These are phyloP conservation scores for Lobosporangium transversale DNA, from an alignment of 192 early-diverging fungal genomes.

Conservation along the genomic window DNA sequence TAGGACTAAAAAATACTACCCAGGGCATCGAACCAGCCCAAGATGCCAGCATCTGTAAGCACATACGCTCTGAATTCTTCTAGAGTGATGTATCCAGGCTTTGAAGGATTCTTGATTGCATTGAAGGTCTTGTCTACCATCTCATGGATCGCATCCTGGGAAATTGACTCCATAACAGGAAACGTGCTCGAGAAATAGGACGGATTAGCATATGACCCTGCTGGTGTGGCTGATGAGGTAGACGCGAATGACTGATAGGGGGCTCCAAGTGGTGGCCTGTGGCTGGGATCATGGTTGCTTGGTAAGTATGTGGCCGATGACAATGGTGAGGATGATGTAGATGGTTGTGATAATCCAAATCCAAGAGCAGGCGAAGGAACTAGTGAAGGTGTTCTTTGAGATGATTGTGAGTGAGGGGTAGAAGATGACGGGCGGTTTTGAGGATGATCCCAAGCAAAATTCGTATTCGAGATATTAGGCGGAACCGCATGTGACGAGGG, in stretches of 20 bases:
- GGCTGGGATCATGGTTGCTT: too few relatives aligned
- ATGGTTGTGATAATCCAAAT: constrained; percentile 5
- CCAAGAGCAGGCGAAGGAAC: constrained; percentile 29
- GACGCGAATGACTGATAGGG: constrained; percentile 20
- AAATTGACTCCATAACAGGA: constrained; percentile 92
- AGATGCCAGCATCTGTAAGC: constrained; percentile 79
- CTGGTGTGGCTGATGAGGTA: constrained; percentile 10
- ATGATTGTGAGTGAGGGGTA: neutral
- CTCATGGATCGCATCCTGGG: constrained; percentile 91
- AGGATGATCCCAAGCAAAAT: constrained; percentile 25
- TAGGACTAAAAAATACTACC: constrained; percentile 60
- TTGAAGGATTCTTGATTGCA: constrained; percentile 59
- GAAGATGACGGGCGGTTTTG: constrained; percentile 14
- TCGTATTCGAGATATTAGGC: constrained; percentile 8
- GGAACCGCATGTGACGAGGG: constrained; percentile 11
- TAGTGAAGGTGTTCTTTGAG: constrained; percentile 8
- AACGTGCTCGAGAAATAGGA: constrained; percentile 72
- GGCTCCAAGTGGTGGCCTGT: constrained; percentile 4
- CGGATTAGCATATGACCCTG: constrained; percentile 35
- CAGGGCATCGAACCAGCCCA: constrained; percentile 93
- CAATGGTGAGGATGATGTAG: neutral
- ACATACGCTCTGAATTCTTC: constrained; percentile 86
- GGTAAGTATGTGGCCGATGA: neutral
- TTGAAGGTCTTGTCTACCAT: constrained; percentile 92
- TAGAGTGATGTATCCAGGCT: constrained; percentile 75